Base-by-base conservation (phyloP, 2,329 filamentous ascomycete genomes). In the Fusarium sarcochroum region DNA sequence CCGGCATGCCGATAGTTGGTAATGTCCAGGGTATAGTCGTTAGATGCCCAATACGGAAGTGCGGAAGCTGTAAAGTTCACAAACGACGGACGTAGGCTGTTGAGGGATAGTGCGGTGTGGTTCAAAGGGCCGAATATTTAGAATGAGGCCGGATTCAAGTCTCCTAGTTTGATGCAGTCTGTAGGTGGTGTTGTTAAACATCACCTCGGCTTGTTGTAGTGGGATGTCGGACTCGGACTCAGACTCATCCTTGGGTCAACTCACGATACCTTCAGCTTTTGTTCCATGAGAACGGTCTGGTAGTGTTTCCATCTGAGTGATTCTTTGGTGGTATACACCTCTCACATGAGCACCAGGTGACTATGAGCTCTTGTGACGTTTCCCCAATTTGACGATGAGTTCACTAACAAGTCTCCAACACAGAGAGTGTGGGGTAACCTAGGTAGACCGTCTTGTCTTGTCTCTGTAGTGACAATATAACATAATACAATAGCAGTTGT, bases 71-170 rank as follows among this genome's bases (percentile, higher is more conserved):
- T 25, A 52, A 47, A 42, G 37, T 52, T 57, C 21, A 51, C 65
- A 45, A 47, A 45, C 23, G 54, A 41, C 58, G 60, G 66, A 60
- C 21, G 46, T 42, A 58, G 59, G 61, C 69, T 63, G 62, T 69
- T 62, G 63, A 58, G 71, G 59, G 21, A 68, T 68, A 57, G 63
- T 63, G 56, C 62, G 68, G 66, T 69, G 70, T 70, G 71, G 61
- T 66, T 48, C 50, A 74, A 73, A 72, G 72, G 72, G 68, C 72
- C 70, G 70, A 72, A 73, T 73, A 42, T 68, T 54, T 53, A 53
- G 32, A 64, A 63, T 66, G 66, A 61, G 48, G 64, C 71, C 69
- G 71, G 69, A 61, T 48, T 57, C 35, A 35, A 40, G 20, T 20
- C 27, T 40, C 21, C 18, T 44, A 46, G 55, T 41, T 30, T 60